Percentiles rank a stretch among this genome's conserved stretches.
phyloP scores from a whole-genome alignment of 768 basidiomycete genomes.

The Lentinula edodes region DNA sequence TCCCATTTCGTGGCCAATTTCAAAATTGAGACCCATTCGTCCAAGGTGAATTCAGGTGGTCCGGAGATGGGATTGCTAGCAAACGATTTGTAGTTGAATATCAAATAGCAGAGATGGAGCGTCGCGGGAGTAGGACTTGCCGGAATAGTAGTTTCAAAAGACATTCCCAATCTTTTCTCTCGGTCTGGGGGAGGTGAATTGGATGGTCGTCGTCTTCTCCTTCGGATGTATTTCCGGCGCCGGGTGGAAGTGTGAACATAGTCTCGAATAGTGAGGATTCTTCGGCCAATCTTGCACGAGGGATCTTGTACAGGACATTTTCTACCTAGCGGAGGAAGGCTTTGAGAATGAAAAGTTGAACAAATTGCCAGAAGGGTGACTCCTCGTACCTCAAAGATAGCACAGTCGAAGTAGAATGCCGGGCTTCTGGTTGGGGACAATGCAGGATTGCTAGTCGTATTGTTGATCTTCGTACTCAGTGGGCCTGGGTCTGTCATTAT shows the following conservation, averaged over 20 bases:
- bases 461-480: too few relatives aligned
- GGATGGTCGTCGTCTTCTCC: neutral
- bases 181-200: neutral
- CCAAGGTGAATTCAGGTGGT: neutral
- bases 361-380: neutral
- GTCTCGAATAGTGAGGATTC: neutral
- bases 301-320: neutral
- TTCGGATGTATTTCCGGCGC: neutral
- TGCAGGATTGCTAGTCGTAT: too few relatives aligned
- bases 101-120: neutral
- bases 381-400: neutral
- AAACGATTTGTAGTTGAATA: neutral
- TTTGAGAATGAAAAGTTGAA: neutral
- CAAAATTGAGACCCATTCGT: neutral
- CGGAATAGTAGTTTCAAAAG: neutral
- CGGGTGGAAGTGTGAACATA: neutral
- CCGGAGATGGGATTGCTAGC: neutral
- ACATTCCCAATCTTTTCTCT: neutral
- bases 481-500: too few relatives aligned
- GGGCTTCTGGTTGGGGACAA: neutral
- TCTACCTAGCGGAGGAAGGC: neutral
- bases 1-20: neutral
- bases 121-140: neutral
- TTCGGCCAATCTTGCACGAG: neutral
- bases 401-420: neutral